Base-by-base conservation (phyloP, 129 eudicot species). In the Erigeron canadensis region DNA sequence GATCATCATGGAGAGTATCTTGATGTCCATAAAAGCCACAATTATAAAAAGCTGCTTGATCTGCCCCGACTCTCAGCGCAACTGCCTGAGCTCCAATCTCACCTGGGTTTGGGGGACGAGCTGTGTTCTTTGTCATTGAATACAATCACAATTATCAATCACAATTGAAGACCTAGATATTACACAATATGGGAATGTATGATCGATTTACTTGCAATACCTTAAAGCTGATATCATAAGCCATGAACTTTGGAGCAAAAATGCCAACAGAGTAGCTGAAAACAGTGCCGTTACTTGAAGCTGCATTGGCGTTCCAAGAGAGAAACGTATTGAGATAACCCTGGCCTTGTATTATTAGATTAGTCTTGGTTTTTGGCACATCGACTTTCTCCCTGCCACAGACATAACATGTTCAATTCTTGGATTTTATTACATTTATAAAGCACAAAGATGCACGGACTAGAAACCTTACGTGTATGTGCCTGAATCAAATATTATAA, bases 1-100 rank as follows among this genome's bases (percentile, higher is more conserved):
- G 54, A 67, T 88, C 98, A 72, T 89, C 96, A 72, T 81, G 80
- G 18, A 92, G 87, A 3, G 98, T 92, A 60, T 92, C 96, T 64
- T 89, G 95, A 43, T 86, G 85, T 75, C 98, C 96, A 69, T 86
- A 88, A 50, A 92, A 88, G 57, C 98, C 98, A 66, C 96, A 89
- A 4, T 91, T 86, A 43, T 88, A 92, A 58, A 92, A 92, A 43
- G 96, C 98, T 37, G 89, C 88, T 85, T 83, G 76, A 75, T 92
- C 98, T 7, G 91, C 93, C 0, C 81, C 50, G 18, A 92, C 81
- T 64, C 89, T 85, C 45, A 86, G 22, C 17, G 98, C 98, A 46
- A 92, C 69, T 18, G 91, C 98, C 72, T 92, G 98, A 38, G 79
- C 96, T 75, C 96, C 96, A 45, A 42, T 81, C 41, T 59, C 91